Evolutionary conservation across 2,329 filamentous ascomycete genomes (phyloP), one percentile per base, ranked within the genome.

Genomic region (Thermothelomyces thermophilus): DNA sequence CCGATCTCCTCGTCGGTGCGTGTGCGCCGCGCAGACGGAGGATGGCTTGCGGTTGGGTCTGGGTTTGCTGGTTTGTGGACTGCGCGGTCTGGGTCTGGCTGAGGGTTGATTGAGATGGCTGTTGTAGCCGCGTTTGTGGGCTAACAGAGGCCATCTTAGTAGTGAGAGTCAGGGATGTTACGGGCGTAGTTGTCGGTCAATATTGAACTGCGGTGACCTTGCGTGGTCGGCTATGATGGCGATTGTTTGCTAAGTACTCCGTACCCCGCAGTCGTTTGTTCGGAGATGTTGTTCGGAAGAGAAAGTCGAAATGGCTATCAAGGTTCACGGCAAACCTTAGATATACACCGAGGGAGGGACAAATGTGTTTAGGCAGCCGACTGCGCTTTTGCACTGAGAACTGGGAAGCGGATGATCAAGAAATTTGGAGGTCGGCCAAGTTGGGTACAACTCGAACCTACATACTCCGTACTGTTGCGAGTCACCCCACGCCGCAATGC

Each of bases 1-100:
- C 93, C 42, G 81, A 82, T 46, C 84, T 76, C 16, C 72, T 67
- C 22, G 70, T 68, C 0, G 70, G 60, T 13, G 64, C 60, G 50
- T 73, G 70, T 1, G 70, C 71, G 39, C 78, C 79, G 36, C 76
- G 71, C 39, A 82, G 68, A 11, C 75, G 75, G 33, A 82, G 65
- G 49, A 77, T 73, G 19, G 72, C 62, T 51, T 56, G 58, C 36
- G 56, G 50, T 22, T 52, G 52, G 14, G 56, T 59, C 22, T 53
- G 31, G 14, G 51, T 52, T 37, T 52, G 48, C 19, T 47, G 47
- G 9, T 34, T 14, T 28, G 50, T 16, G 26, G 47, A 28, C 9
- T 52, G 16, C 17, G 39, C 37, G 30, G 51, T 61, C 36, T 53
- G 43, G 26, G 51, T 53, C 37, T 54, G 54, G 44, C 39, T 54